phyloP scores from a whole-genome alignment of 345 rosid genomes.

The Pistacia atlantica region DNA sequence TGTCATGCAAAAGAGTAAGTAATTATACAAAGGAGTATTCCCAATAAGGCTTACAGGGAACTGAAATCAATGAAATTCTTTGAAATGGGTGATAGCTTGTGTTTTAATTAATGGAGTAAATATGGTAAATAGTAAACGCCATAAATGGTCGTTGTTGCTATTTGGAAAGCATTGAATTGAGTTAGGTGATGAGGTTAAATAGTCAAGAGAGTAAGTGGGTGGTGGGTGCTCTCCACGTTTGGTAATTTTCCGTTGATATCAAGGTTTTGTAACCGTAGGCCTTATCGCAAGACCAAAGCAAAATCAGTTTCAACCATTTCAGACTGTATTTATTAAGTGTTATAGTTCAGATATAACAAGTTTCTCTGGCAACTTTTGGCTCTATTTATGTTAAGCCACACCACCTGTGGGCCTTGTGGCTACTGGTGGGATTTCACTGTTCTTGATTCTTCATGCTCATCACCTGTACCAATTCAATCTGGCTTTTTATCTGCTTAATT shows the following conservation, averaged over 20 bases:
- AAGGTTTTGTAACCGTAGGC: background rate
- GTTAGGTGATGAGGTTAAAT: conserved; percentile 9
- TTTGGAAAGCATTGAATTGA: conserved; percentile 22
- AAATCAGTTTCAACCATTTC: background rate
- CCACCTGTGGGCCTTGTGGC: conserved; percentile 4
- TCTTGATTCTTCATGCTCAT: background rate
- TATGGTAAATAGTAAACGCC: background rate
- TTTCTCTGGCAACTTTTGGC: background rate
- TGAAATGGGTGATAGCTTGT: conserved; percentile 5
- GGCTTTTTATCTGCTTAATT: background rate
- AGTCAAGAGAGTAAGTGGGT: conserved; percentile 2
- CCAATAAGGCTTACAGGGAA: background rate
- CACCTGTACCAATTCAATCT: background rate
- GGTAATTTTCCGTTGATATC: background rate
- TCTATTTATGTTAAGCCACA: background rate
- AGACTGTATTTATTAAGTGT: background rate
- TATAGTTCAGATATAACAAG: background rate
- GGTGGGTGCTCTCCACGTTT: conserved; percentile 12
- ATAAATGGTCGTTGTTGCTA: background rate
- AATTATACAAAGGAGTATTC: background rate
- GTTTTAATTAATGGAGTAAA: background rate
- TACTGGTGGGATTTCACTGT: conserved; percentile 14
- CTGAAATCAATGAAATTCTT: conserved; percentile 3
- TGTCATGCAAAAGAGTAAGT: background rate
- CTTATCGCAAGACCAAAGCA: background rate